These are phyloP conservation scores for Sporothrix sp. DNA, from an alignment of 2,329 filamentous ascomycete species.

Conservation along the genomic window DNA sequence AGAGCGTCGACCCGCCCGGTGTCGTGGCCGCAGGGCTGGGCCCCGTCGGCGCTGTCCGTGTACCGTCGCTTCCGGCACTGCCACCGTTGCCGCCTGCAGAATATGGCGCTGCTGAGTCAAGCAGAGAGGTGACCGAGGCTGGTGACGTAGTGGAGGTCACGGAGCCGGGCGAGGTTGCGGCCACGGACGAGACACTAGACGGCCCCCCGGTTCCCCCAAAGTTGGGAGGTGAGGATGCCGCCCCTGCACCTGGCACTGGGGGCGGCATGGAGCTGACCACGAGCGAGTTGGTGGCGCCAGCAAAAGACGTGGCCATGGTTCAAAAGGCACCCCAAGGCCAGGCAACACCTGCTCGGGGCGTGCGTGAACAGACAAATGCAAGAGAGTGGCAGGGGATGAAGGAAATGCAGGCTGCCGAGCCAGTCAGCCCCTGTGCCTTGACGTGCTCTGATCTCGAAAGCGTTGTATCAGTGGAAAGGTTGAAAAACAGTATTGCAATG, in stretches of 20 bases:
- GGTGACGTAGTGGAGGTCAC: conserved; percentile 4
- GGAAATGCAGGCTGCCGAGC: background rate
- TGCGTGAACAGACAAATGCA: no score
- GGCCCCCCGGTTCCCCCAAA: background rate
- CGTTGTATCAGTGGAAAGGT: background rate
- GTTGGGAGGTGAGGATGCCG: conserved; percentile 1
- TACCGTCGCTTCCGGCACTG: background rate
- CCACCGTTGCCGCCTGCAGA: background rate
- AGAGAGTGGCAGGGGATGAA: no score
- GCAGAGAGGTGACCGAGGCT: background rate
- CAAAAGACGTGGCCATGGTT: background rate
- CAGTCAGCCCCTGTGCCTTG: background rate
- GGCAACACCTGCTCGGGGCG: no score
- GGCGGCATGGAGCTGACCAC: background rate
- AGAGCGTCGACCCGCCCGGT: background rate
- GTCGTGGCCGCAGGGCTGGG: background rate
- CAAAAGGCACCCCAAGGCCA: background rate
- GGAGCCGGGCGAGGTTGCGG: background rate
- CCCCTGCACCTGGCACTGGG: background rate
- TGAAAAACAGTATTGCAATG: background rate
- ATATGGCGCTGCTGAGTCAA: background rate
- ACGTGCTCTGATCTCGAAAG: background rate
- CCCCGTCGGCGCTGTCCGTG: background rate
- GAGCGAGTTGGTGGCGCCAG: background rate
- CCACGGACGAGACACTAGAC: background rate